These are phyloP conservation scores for Triticum monococcum DNA, from an alignment of 176 grass and related monocot species.

Conservation along the genomic window DNA sequence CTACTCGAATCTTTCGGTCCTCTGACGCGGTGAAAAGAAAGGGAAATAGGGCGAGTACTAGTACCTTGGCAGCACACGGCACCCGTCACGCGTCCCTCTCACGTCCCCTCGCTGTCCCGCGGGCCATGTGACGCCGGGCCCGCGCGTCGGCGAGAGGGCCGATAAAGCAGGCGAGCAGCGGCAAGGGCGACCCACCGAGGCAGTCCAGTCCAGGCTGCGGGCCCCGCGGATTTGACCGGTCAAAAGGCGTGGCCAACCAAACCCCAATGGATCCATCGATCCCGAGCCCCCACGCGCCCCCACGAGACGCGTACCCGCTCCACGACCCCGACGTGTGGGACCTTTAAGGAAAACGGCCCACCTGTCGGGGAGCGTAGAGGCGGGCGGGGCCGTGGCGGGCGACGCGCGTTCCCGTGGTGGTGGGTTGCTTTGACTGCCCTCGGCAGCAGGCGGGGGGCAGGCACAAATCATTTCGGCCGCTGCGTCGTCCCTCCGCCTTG, in stretches of 20 bases:
- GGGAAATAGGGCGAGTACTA: too few species aligned
- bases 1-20: slow-evolving; percentile 41
- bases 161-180: not conserved
- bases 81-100: not conserved
- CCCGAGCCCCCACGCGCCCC: not conserved
- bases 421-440: slow-evolving; percentile 47
- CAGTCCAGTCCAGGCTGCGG: slow-evolving; percentile 17
- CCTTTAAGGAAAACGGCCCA: fast-evolving
- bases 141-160: not conserved
- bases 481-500: slow-evolving; percentile 20
- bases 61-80: not conserved
- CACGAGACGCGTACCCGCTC: not conserved
- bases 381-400: not conserved
- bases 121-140: not conserved
- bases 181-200: not conserved
- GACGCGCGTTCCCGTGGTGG: slow-evolving; percentile 1
- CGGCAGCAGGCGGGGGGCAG: slow-evolving; percentile 17
- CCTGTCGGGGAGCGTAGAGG: not conserved
- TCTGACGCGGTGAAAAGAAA: slow-evolving; percentile 35
- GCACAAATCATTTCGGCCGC: slow-evolving; percentile 57
- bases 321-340: fast-evolving
- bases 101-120: not conserved
- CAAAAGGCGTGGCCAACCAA: slow-evolving; percentile 48
- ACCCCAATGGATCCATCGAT: slow-evolving; percentile 30
- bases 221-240: slow-evolving; percentile 51